phyloP scores from a whole-genome alignment of 139 green algal species.

The Micractinium sp. region DNA sequence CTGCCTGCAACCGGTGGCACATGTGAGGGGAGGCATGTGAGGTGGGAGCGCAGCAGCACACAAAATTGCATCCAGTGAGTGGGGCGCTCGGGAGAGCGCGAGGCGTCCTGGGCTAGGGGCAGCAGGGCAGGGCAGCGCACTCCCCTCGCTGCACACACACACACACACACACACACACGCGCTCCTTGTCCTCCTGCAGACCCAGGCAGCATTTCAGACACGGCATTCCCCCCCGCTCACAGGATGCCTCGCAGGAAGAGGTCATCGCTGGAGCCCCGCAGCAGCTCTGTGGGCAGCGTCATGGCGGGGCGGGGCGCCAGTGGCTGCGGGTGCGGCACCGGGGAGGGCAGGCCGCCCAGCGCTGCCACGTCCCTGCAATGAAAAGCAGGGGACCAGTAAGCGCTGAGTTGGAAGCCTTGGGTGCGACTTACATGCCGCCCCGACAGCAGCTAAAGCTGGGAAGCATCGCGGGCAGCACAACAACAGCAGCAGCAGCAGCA shows the following conservation, averaged over 20 bases:
- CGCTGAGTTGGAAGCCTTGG: background rate
- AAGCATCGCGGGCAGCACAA: too few relatives aligned
- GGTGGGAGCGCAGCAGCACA: background rate
- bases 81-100: too few relatives aligned
- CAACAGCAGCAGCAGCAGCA: too few relatives aligned
- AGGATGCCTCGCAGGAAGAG: background rate
- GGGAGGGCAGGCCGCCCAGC: background rate
- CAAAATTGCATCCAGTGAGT: background rate
- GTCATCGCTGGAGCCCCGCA: constrained; percentile 12
- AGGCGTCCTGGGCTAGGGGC: background rate
- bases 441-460: too few relatives aligned
- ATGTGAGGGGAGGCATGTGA: background rate
- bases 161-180: too few relatives aligned
- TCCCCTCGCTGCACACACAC: too few relatives aligned
- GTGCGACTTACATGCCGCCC: too few relatives aligned
- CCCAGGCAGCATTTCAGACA: background rate
- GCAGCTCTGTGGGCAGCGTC: background rate
- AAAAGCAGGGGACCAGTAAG: background rate
- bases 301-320: background rate
- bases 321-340: background rate
- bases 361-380: background rate
- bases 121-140: too few relatives aligned
- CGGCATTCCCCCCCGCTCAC: background rate
- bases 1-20: background rate
- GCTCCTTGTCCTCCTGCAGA: background rate